Base-by-base conservation (phyloP, 352 stramenopile genomes). In the Phytophthora ohioensis region DNA sequence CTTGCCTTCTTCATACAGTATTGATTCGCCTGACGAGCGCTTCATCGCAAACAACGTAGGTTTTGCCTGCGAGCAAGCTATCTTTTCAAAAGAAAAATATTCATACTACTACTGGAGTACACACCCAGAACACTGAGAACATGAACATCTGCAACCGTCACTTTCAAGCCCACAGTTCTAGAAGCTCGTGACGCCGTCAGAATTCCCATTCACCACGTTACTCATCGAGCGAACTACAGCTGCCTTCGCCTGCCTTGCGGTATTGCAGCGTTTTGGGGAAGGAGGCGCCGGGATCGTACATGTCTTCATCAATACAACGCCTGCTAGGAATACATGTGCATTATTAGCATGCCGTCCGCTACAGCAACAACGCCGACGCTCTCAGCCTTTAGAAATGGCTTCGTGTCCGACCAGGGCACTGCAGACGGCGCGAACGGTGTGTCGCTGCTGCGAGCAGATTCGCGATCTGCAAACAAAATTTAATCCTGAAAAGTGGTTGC, bases 401-500 rank as follows among this genome's bases (percentile, higher is more conserved):
- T 54, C 34, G 17, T 27, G 17, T 12, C 57, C 31, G 49, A 41
- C 17, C 47, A 54, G 47, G 12, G 17, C 38, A 43, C 60, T n/a
- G 42, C 51, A 68, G 61, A 69, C 61, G 61, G 52, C 61, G 35
- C 61, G 31, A 43, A 12, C 38, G 34, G 57, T 64, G 41, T 64
- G 58, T 58, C 58, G 46, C 58, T 32, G 30, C 21, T 43, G 61
- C 42, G 52, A 69, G 32, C 39, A 63, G 52, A 69, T 63, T 57
- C 46, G 58, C 48, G 57, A 66, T 66, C 58, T 65, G 60, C 60
- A n/a, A 31, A 34, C 49, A 68, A 62, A 68, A 46, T 67, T 67
- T 67, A 38, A 30, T 55, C n/a, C 12, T 42, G 5, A 35, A 46
- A 35, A 21, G 21, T 21, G 45, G 17, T 49, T 61, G 54, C 38